Evolutionary conservation across 148 eudicot genomes (phyloP), one percentile per base, ranked within the genome.

Genomic region (Vaccinium corymbosum): DNA sequence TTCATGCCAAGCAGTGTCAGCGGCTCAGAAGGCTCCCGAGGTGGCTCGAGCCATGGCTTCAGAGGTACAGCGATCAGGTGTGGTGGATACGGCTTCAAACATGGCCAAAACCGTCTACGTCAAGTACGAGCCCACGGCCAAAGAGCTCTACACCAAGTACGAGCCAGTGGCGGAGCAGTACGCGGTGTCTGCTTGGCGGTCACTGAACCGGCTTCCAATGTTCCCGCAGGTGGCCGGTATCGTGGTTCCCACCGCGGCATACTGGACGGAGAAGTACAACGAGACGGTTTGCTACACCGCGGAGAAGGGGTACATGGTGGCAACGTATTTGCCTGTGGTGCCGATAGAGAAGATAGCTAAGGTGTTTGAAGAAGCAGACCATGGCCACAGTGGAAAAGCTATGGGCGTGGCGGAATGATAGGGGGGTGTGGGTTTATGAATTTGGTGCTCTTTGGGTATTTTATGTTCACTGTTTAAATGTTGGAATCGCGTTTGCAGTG

Each of bases 91-190:
- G 1, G 84, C 90, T 7, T 78, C 86, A 32, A 83, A 84, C 32
- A 6, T 84, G 17, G 89, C 88, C 19, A 89, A 90, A 35, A 87
- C 84, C 0, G 82, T 90, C 14, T 93, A 91, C 75, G 15, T 76
- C 16, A 88, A 84, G 76, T 92, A 89, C 86, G 90, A 92, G 89
- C 93, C 98, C 0, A 64, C 87, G 7, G 93, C 90, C 8, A 93
- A 90, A 76, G 91, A 89, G 56, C 81, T 91, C 19, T 87, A 91
- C 87, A 16, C 52, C 66, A 90, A 83, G 81, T 94, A 92, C 86
- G 95, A 94, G 90, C 94, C 93, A 4, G 88, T 91, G 55, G 94
- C 88, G 11, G 93, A 91, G 89, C 88, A 85, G n/a, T 89, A 93
- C n/a, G 92, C 91, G 0, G 91, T 93, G 3, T 80, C 85, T 61